Percentiles rank a stretch among this genome's conserved stretches.
phyloP scores from a whole-genome alignment of 768 basidiomycete genomes.

The Tulasnella sp. region DNA sequence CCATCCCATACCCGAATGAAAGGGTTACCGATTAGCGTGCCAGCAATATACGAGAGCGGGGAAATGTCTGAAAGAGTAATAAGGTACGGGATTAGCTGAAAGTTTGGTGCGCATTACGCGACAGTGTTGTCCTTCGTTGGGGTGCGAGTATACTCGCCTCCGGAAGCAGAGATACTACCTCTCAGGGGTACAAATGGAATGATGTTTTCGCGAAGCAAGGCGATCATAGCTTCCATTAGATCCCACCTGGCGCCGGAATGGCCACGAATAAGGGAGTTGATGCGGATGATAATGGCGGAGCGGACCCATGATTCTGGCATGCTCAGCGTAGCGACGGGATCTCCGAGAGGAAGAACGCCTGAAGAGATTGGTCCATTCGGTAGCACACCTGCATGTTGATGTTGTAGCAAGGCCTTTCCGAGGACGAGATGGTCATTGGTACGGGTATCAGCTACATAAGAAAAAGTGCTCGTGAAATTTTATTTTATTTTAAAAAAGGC shows the following conservation, averaged over 20 bases:
- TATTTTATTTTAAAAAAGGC: not conserved
- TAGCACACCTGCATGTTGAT: constrained; percentile 66
- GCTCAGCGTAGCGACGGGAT: constrained; percentile 52
- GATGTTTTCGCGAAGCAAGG: constrained; percentile 58
- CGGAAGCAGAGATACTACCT: constrained; percentile 74
- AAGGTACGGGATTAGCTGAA: too few species aligned
- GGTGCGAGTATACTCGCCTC: too few species aligned
- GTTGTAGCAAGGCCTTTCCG: constrained; percentile 74
- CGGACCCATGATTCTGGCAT: constrained; percentile 88
- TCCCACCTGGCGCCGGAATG: constrained; percentile 80
- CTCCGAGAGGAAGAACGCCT: constrained; percentile 46
- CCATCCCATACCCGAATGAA: constrained; percentile 47
- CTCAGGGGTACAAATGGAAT: constrained; percentile 65
- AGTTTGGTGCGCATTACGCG: too few species aligned
- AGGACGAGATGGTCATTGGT: constrained; percentile 64
- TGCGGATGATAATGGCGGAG: constrained; percentile 75
- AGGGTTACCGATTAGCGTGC: constrained; percentile 67
- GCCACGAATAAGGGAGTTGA: constrained; percentile 81
- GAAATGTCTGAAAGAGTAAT: constrained; percentile 55
- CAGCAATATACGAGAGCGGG: constrained; percentile 76
- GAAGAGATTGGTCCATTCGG: constrained; percentile 16
- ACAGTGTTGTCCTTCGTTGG: too few species aligned
- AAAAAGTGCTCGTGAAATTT: constrained; percentile 7
- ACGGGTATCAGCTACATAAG: constrained; percentile 57
- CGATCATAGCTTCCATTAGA: constrained; percentile 67